Base-by-base conservation (phyloP, 495 filamentous ascomycete genomes). In the Lasiosphaeris hirsuta region DNA sequence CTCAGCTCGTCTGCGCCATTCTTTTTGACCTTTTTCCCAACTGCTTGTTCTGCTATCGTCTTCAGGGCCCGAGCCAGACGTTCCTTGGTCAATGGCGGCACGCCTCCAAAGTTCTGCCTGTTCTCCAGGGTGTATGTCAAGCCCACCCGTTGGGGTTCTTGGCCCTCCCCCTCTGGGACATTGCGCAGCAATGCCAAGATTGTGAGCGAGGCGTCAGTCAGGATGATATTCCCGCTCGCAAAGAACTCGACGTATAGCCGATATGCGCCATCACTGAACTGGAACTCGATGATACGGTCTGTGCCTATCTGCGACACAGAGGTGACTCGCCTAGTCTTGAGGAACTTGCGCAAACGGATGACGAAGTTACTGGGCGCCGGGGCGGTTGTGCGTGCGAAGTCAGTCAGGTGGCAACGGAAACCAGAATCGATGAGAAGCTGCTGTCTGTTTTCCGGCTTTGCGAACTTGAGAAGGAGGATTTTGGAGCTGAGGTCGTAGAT, bases 401-500 rank as follows among this genome's bases (percentile, higher is more conserved):
- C 82, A 4, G 93, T 97, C 56, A 97, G 79, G 71, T 98, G 94
- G 72, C 90, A 93, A 69, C 94, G 91, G 74, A 98, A 98, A 42
- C 94, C 94, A 10, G 90, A 92, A 66, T 98, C 94, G 66, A 98
- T 82, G 43, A 98, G 75, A 45, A 98, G 78, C 69, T 96, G 92
- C 63, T 93, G 86, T 65, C 89, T 87, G 64, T 84, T 80, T 66
- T 91, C 85, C 36, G 94, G 90, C 69, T 92, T 96, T 56, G 92
- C 86, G 61, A 86, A 82, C 69, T 96, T 97, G 72, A 98, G 83
- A 17, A 98, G 88, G 71, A 97, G 92, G 70, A 97, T 96, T 61
- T 92, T 88, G 50, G 90, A 89, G 57, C 89, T 93, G 56, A 98
- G 83, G 74, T 97, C 94, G 77, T 97, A 96, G 72, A 96, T 85